Base-by-base conservation (phyloP, 164 flowering plant species). In the Chloranthus sessilifolius region DNA sequence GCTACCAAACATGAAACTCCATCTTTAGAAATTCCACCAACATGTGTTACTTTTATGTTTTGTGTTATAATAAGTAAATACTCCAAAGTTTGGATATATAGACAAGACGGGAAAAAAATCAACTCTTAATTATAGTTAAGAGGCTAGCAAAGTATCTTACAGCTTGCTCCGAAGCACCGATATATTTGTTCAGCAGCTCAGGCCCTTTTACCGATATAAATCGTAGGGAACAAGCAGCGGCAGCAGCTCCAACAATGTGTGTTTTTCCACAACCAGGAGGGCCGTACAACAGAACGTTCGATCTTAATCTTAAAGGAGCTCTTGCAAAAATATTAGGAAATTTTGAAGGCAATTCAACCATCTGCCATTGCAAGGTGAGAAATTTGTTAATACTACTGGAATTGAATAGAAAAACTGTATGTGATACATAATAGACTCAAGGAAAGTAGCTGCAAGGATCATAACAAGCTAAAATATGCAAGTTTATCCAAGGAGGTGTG, bases 241-340 rank as follows among this genome's bases (percentile, higher is more conserved):
- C 98, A 55, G 95, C 94, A 63, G 98, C 94, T 49, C 92, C 98
- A 68, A 88, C 94, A 62, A 92, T 78, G 71, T 92, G 95, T 43
- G 98, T 92, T 68, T 92, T 92, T 11, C 98, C 98, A 77, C 98
- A 92, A 21, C 98, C 98, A 61, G 98, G 98, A 50, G 96, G 96
- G n/a, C 99, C 96, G 77, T 92, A 92, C 50, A 88, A 74, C 41
- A 92, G 91, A 50, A 86, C 81, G 74, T 92, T 88, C 46, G 96
- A 83, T 46, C 99, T 72, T 71, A 88, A 54, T 55, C 98, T 74
- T 55, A 92, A 56, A 52, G 96, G 96, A 61, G 94, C 75, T 65
- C 79, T 72, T 17, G 78, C 68, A 71, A 88, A 92, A 33, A 86
- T 72, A 28, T 71, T 74, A 22, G 96, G 88, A 53, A 83, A 92